Conservation (phyloP, 2,329 filamentous ascomycete genomes). For the Cyclaneusma minus region DNA sequence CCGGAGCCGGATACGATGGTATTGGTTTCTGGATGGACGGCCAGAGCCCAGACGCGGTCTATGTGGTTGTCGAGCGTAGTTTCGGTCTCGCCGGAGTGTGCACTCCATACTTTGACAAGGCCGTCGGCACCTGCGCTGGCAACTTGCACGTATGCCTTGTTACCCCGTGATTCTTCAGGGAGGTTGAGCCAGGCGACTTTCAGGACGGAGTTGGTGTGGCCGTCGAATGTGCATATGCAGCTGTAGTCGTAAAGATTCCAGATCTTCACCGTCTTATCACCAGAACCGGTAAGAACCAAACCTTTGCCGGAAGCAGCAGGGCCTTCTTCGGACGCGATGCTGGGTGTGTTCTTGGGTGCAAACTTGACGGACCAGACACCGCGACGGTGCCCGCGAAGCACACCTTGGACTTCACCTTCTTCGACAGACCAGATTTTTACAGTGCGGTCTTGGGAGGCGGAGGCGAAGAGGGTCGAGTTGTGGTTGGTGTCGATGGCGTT, state of each 20-base stretch:
- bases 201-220: conserved; percentile 87
- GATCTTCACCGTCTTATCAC: conserved; percentile 89
- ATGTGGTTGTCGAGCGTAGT: conserved; percentile 93
- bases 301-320: conserved; percentile 60
- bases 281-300: conserved; percentile 75
- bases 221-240: conserved; percentile 87
- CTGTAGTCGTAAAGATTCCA: conserved; percentile 90
- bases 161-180: conserved; percentile 30
- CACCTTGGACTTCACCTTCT: conserved; percentile 79
- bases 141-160: conserved; percentile 53
- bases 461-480: conserved; percentile 69
- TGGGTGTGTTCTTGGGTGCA: conserved; percentile 61
- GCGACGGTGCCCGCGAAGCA: conserved; percentile 80
- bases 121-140: conserved; percentile 87
- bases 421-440: conserved; percentile 93
- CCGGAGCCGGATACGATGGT: conserved; percentile 80
- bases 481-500: conserved; percentile 80
- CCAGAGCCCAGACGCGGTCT: conserved; percentile 85
- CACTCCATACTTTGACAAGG: conserved; percentile 92
- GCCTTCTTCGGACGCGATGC: conserved; percentile 56
- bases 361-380: conserved; percentile 96
- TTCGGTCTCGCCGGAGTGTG: conserved; percentile 67
- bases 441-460: conserved; percentile 88
- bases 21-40: conserved; percentile 52
- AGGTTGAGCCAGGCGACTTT: conserved; percentile 78